phyloP scores from a whole-genome alignment of 345 rosid species.

The Eucalyptus erythrocorys region DNA sequence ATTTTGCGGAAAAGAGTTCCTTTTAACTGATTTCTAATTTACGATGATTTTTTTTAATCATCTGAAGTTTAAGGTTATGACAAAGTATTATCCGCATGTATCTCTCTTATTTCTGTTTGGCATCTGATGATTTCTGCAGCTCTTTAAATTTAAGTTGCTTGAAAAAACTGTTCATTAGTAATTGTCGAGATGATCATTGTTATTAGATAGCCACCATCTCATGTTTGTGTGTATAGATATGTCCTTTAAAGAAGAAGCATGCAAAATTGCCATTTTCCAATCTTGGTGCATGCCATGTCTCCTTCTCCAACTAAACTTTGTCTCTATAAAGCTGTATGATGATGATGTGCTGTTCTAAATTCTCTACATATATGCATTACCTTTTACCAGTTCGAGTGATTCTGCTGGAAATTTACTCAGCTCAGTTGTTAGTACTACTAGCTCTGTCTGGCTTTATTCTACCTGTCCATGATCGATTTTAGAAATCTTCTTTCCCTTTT shows the following conservation, averaged over 20 bases:
- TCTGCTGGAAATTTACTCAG: not conserved
- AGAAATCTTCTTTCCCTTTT: not conserved
- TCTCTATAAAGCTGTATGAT: not conserved
- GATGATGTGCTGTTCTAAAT: not conserved
- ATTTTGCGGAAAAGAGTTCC: not conserved
- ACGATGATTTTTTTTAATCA: fast-evolving
- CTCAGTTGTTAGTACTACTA: not conserved
- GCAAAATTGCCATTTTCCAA: not conserved
- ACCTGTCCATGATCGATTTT: not conserved
- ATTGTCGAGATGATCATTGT: not conserved
- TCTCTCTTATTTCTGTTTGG: not conserved
- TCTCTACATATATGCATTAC: not conserved
- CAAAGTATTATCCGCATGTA: not conserved
- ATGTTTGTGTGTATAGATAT: not conserved
- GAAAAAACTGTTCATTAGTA: not conserved
- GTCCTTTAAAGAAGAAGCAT: not conserved
- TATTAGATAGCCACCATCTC: not conserved
- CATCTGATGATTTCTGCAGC: not conserved
- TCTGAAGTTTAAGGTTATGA: not conserved
- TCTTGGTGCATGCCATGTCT: not conserved
- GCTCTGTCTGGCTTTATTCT: not conserved
- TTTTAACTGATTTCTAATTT: not conserved
- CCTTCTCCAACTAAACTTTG: not conserved
- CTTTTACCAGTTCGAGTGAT: not conserved
- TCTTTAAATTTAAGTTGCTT: not conserved